Evolutionary conservation across 164 flowering plant genomes (phyloP), one percentile per base, ranked within the genome.

Genomic region (Litsea cubeba): DNA sequence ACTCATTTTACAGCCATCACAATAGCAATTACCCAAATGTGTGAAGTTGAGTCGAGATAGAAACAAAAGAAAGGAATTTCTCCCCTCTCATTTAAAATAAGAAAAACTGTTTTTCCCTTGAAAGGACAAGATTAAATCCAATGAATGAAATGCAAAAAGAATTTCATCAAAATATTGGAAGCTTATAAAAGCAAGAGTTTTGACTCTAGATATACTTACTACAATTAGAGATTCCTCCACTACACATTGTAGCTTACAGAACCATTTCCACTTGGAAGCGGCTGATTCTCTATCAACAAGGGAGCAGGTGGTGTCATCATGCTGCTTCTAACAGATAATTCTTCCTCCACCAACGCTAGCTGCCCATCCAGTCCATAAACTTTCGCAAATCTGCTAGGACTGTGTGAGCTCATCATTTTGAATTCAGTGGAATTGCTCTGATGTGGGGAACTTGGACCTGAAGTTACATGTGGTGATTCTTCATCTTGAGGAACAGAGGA

Each of bases 401-500:
- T 80, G 0, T 62, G 77, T 17, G 72, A 72, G 50, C 71, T 77
- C 26, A 54, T 57, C 12, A 62, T 66, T 14, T 73, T 74, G 17
- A 64, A 68, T 51, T 68, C 68, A 51, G 81, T 71, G 40, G 78
- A 72, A 58, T 77, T 67, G 64, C 32, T 71, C 70, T 69, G 35
- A 65, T 67, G 58, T 63, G 81, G 79, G 68, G 82, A 77, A 69
- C 78, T 74, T 40, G 77, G 74, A 58, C 79, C 46, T 3, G 75
- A 70, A 62, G 70, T 77, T 62, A 62, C 71, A 49, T 32, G 28
- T 17, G 76, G 77, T 15, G 76, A 66, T n/a, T 81, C 77, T 78
- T 71, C 81, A 72, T 88, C 91, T 11, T 80, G 86, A 28, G 87
- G 83, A 72, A 86, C 74, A 32, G 88, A 82, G 12, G 87, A 74